Conservation (phyloP, 2,329 filamentous ascomycete genomes). For the Karstenula rhodostoma region DNA sequence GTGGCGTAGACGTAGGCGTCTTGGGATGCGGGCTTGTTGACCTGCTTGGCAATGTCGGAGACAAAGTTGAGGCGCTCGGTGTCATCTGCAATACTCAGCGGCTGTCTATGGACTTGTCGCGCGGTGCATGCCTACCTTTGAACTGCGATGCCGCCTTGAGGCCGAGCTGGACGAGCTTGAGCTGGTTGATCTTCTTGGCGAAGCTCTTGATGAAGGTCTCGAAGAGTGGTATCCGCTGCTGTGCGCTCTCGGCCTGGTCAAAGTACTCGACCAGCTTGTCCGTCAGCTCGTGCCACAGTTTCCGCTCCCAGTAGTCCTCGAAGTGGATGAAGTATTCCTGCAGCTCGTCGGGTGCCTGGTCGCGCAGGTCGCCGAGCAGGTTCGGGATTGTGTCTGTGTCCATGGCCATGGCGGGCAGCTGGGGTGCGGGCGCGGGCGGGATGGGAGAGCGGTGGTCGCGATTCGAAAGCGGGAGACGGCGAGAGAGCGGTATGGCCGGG, state of each 20-base stretch:
- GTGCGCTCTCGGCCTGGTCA: slow-evolving; percentile 78
- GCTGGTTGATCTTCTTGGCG: slow-evolving; percentile 97
- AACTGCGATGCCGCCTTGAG: slow-evolving; percentile 87
- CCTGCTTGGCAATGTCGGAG: slow-evolving; percentile 81
- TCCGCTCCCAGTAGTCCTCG: slow-evolving; percentile 97
- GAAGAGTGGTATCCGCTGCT: slow-evolving; percentile 88
- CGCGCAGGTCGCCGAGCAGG: slow-evolving; percentile 90
- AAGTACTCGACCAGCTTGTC: slow-evolving; percentile 90
- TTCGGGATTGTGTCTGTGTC: slow-evolving; percentile 87
- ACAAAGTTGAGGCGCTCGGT: slow-evolving; percentile 87
- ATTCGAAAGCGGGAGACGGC: neutral
- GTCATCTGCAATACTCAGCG: slow-evolving; percentile 69
- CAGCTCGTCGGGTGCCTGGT: slow-evolving; percentile 84
- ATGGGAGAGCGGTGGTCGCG: neutral
- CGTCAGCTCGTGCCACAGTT: slow-evolving; percentile 98
- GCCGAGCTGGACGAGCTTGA: slow-evolving; percentile 93
- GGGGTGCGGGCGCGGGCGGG: neutral
- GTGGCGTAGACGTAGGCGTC: slow-evolving; percentile 95
- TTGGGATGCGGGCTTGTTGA: slow-evolving; percentile 90
- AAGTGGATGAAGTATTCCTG: slow-evolving; percentile 90
- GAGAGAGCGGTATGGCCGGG: slow-evolving; percentile 13
- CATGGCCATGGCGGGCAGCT: slow-evolving; percentile 63
- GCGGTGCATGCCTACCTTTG: slow-evolving; percentile 63
- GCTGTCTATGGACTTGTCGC: neutral
- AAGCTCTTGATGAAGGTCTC: slow-evolving; percentile 95